Evolutionary conservation across 768 basidiomycete genomes (phyloP).

Genomic region (Russula lepida): DNA sequence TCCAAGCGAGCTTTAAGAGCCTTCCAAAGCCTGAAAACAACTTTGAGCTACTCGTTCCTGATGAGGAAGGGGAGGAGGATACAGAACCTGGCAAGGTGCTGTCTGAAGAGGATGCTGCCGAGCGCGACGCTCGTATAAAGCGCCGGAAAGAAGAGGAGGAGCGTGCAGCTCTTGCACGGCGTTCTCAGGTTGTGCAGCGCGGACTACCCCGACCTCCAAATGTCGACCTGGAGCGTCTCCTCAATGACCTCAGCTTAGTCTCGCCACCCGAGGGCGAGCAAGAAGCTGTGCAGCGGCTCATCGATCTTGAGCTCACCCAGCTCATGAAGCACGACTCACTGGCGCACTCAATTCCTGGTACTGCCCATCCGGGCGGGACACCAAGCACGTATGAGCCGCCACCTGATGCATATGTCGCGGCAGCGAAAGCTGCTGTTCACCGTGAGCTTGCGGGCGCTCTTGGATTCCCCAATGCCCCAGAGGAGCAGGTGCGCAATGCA

Average conservation of each 20-base stretch:
- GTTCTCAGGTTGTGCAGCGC: conserved; percentile 73
- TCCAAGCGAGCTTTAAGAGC: conserved; percentile 72
- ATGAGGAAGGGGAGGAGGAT: conserved; percentile 61
- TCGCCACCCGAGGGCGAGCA: conserved; percentile 31
- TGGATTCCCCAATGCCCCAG: conserved; percentile 78
- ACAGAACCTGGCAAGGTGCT: conserved; percentile 30
- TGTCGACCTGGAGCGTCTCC: conserved; percentile 59
- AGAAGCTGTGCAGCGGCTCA: conserved; percentile 44
- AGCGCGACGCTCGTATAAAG: conserved; percentile 71
- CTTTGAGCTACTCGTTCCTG: conserved; percentile 88
- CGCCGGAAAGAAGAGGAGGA: conserved; percentile 69
- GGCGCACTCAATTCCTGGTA: conserved; percentile 81
- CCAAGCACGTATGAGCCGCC: conserved; percentile 64
- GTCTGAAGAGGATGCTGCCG: conserved; percentile 84
- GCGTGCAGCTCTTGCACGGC: conserved; percentile 65
- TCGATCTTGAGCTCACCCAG: conserved; percentile 69
- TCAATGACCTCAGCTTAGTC: conserved; percentile 48
- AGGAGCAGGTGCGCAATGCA: conserved; percentile 71
- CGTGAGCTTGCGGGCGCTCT: conserved; percentile 70
- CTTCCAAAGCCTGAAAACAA: conserved; percentile 95
- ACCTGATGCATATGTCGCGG: conserved; percentile 63
- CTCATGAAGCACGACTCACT: conserved; percentile 86
- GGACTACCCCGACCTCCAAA: conserved; percentile 81
- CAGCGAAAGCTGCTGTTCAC: conserved; percentile 66
- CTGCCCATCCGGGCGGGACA: conserved; percentile 62